Evolutionary conservation across 2,329 filamentous ascomycete genomes (phyloP).

Genomic region (Pseudogymnoascus sp.): DNA sequence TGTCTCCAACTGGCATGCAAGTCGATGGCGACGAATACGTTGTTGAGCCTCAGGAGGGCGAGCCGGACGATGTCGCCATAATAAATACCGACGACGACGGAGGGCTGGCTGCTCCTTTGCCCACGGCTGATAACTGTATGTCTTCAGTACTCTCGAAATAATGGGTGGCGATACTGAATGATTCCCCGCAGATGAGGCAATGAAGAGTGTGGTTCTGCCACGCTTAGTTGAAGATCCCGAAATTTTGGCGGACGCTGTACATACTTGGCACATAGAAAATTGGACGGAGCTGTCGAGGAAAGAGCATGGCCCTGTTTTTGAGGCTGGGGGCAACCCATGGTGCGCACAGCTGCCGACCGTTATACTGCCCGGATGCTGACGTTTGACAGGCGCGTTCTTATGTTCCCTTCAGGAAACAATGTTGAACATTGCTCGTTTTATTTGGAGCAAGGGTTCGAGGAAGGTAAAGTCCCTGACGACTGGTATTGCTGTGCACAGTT

Average conservation of each 20-base stretch:
- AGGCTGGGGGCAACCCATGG: constrained; percentile 84
- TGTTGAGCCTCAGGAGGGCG: constrained; percentile 24
- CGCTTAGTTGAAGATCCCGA: constrained; percentile 68
- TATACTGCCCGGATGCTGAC: neutral
- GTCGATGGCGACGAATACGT: constrained; percentile 26
- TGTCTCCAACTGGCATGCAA: constrained; percentile 28
- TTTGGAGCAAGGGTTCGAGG: constrained; percentile 84
- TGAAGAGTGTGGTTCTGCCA: constrained; percentile 71
- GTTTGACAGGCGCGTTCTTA: constrained; percentile 68
- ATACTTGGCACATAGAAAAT: constrained; percentile 82
- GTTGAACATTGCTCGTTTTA: constrained; percentile 92
- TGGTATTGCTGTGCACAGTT: constrained; percentile 98
- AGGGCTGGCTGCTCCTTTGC: constrained; percentile 18
- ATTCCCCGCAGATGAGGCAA: constrained; percentile 59
- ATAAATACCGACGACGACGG: constrained; percentile 31
- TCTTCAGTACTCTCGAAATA: neutral
- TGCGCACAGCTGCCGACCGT: constrained; percentile 34
- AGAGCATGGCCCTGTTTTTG: constrained; percentile 80
- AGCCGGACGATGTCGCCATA: constrained; percentile 34
- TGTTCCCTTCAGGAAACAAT: constrained; percentile 93
- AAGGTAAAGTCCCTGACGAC: constrained; percentile 68
- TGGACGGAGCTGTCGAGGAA: constrained; percentile 72
- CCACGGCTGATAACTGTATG: constrained; percentile 33
- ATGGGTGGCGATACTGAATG: constrained; percentile 12
- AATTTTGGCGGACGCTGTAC: constrained; percentile 62